A percentile compares a stretch with the other conserved stretches of the same genome.
Evolutionary conservation across 495 filamentous ascomycete genomes (phyloP).

Genomic region (Neurospora tetraspora): DNA sequence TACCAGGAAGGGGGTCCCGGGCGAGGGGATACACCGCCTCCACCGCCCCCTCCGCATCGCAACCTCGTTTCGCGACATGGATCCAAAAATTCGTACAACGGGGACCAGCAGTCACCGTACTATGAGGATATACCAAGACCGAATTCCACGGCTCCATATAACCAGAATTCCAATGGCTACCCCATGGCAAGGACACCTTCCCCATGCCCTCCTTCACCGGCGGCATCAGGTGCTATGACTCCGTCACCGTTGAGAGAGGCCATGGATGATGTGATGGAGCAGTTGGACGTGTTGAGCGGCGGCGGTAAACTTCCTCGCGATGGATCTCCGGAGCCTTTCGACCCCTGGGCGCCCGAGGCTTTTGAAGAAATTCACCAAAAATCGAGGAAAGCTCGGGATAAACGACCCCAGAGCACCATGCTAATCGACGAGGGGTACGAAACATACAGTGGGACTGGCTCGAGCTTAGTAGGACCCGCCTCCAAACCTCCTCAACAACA

Average conservation of each 20-base stretch:
- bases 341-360: slow-evolving; percentile 87
- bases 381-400: slow-evolving; percentile 25
- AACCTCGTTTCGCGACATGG: slow-evolving; percentile 17
- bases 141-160: slow-evolving; percentile 18
- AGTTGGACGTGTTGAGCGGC: slow-evolving; percentile 78
- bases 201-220: slow-evolving; percentile 54
- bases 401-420: slow-evolving; percentile 61
- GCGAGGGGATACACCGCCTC: slow-evolving; percentile 37
- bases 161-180: slow-evolving; percentile 23
- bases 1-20: slow-evolving; percentile 1
- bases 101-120: slow-evolving; percentile 12
- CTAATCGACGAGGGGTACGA: slow-evolving; percentile 44
- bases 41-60: slow-evolving; percentile 46
- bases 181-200: slow-evolving; percentile 42
- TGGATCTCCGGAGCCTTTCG: slow-evolving; percentile 45
- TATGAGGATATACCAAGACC: slow-evolving; percentile 13
- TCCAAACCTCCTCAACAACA: slow-evolving; percentile 30
- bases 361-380: slow-evolving; percentile 54
- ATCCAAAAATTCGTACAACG: slow-evolving; percentile 12
- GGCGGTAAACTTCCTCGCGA: slow-evolving; percentile 30
- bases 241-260: slow-evolving; percentile 86
- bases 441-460: slow-evolving; percentile 38
- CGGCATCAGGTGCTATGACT: slow-evolving; percentile 53
- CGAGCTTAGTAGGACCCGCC: slow-evolving; percentile 31
- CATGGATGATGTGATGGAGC: slow-evolving; percentile 98